Base-by-base conservation (phyloP, 768 basidiomycete genomes). In the Rhizopogon vulgaris region DNA sequence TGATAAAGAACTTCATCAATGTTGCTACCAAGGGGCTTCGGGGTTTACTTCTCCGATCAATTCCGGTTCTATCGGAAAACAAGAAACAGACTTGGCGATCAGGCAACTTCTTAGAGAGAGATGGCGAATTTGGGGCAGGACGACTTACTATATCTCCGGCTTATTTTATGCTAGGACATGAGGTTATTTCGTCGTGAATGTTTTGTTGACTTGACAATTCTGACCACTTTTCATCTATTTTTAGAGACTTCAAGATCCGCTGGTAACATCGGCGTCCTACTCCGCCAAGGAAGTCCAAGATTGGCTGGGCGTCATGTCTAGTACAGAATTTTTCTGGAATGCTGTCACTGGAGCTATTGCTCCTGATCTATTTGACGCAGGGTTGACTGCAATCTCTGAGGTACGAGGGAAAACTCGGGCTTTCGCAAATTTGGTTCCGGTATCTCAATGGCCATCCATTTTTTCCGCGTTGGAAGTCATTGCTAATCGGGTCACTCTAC, bases 401-500 rank as follows among this genome's bases (percentile, higher is more conserved):
- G 40, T 25, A 12, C 14, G 4, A 14, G 14, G 14, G 7, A 12
- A 41, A 41, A 41, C 40, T 41, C 1, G 3, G 22, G 12, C 12
- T 6, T 4, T 22, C 8, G 0, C 6, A 41, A 41, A 41, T 7
- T 25, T 14, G 3, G 41, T 41, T 41, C 7, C 24, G 9, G 15
- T 28, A 38, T 25, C 7, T 46, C 36, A 18, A 9, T 53, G 48
- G 52, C 39, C 48, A 9, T 53, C 52, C 18, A 24, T 40, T 40
- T 53, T 40, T 43, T 41, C 32, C 0, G 41, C 11, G 17, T 41
- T 49, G 9, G 52, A 53, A 28, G 11, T 53, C 8, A 53, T 53
- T 41, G 9, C 17, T 6, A 53, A 53, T n/a, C 17, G 15, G 3
- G 0, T 37, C 6, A 53, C 40, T 38, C 46, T 40, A 14, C 28